Conservation (phyloP, 192 early-diverging fungal genomes). For the Coemansia sp. region DNA sequence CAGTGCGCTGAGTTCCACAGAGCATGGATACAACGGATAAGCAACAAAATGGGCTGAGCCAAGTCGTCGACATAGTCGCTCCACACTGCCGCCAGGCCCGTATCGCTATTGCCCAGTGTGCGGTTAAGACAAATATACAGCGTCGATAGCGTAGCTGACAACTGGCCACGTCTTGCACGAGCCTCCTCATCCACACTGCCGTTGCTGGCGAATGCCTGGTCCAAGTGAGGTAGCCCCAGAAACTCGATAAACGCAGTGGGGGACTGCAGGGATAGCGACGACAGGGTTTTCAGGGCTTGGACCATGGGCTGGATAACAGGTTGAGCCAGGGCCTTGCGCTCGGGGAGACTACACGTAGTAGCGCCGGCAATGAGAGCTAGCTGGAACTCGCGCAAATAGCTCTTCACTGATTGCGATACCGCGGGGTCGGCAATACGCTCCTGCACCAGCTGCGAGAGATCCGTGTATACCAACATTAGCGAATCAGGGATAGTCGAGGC, state of each 20-base stretch:
- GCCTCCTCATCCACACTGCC: slow-evolving; percentile 6
- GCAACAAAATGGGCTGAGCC: slow-evolving; percentile 23
- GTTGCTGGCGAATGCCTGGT: slow-evolving; percentile 16
- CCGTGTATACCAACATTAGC: slow-evolving; percentile 39
- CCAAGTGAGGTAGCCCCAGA: slow-evolving; percentile 33
- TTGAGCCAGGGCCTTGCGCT: slow-evolving; percentile 37
- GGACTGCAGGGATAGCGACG: slow-evolving; percentile 24
- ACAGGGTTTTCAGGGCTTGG: slow-evolving; percentile 22
- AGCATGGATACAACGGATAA: slow-evolving; percentile 39
- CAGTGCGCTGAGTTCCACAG: slow-evolving; percentile 40
- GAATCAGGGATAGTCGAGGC: slow-evolving; percentile 43
- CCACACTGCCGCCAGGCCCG: slow-evolving; percentile 36
- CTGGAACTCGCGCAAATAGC: slow-evolving; percentile 46
- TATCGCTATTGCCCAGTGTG: slow-evolving; percentile 18
- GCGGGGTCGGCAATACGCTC: slow-evolving; percentile 19
- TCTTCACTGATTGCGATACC: slow-evolving; percentile 27
- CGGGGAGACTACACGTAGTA: slow-evolving; percentile 15
- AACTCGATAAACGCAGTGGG: slow-evolving; percentile 24
- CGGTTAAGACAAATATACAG: slow-evolving; percentile 40
- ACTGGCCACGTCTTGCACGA: slow-evolving; percentile 10
- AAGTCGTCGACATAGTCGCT: slow-evolving; percentile 29
- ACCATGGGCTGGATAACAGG: slow-evolving; percentile 42
- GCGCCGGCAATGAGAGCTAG: slow-evolving; percentile 43
- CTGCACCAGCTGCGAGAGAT: slow-evolving; percentile 31
- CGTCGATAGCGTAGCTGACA: slow-evolving; percentile 25